Percentiles rank a stretch among this genome's conserved stretches.
Evolutionary conservation across 2,329 filamentous ascomycete genomes (phyloP).

Genomic region (Ascochyta rabiei): DNA sequence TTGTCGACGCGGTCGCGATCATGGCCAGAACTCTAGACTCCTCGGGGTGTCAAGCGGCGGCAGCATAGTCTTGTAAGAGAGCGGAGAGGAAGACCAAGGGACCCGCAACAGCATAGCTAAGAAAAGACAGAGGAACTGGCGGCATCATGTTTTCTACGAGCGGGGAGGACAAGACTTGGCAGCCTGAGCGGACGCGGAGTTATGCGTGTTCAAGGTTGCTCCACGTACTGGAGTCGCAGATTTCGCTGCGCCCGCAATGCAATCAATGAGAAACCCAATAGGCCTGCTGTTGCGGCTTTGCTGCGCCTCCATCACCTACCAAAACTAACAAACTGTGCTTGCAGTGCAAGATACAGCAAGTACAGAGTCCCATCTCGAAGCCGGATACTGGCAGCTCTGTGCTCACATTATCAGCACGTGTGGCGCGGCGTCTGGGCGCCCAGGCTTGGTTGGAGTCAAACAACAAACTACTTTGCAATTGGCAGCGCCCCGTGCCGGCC

Average conservation of each 20-base stretch:
- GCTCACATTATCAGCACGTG: constrained; percentile 20
- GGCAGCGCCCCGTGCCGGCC: constrained; percentile 19
- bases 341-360: not conserved
- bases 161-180: constrained; percentile 42
- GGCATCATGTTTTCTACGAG: constrained; percentile 37
- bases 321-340: not conserved
- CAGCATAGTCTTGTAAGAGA: constrained; percentile 22
- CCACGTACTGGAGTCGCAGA: constrained; percentile 3
- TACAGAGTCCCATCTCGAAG: constrained; percentile 11
- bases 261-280: constrained; percentile 10
- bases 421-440: constrained; percentile 23
- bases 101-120: constrained; percentile 18
- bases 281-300: constrained; percentile 5
- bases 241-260: constrained; percentile 11
- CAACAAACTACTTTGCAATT: constrained; percentile 15
- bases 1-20: constrained; percentile 6
- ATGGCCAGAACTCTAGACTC: constrained; percentile 10
- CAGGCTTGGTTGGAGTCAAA: constrained; percentile 17
- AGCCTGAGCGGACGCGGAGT: constrained; percentile 18
- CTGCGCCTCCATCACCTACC: constrained; percentile 1
- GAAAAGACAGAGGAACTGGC: constrained; percentile 20
- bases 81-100: constrained; percentile 19
- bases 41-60: not conserved
- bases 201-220: constrained; percentile 7
- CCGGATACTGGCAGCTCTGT: constrained; percentile 20